Conservation (phyloP, 129 eudicot species). For the Lonicera japonica region DNA sequence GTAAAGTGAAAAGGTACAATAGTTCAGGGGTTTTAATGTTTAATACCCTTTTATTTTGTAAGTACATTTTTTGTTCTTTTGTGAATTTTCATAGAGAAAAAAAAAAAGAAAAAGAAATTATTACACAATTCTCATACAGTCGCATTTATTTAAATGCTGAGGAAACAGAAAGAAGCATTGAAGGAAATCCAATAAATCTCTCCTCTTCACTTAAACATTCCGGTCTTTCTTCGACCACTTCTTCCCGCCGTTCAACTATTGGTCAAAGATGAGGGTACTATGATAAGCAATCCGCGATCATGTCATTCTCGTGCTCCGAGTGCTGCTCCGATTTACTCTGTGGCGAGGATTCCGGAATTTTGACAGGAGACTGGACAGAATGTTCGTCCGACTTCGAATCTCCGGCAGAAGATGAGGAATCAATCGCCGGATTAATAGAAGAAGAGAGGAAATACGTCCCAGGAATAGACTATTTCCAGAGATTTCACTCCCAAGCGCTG, state of each 20-base stretch:
- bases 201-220: conserved; percentile 6
- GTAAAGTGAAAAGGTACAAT: too few species aligned
- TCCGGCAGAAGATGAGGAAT: conserved; percentile 48
- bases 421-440: conserved; percentile 68
- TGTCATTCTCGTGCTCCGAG: conserved; percentile 74
- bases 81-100: background rate
- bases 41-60: too few species aligned
- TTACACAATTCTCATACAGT: background rate
- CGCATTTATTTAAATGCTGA: conserved; percentile 22
- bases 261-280: conserved; percentile 22
- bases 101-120: too few species aligned
- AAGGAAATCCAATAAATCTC: conserved; percentile 2
- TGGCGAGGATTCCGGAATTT: conserved; percentile 65
- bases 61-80: too few species aligned
- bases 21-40: too few species aligned
- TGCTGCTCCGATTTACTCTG: conserved; percentile 83
- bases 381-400: conserved; percentile 52
- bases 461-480: conserved; percentile 35
- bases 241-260: conserved; percentile 1
- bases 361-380: conserved; percentile 46
- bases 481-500: conserved; percentile 43
- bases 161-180: conserved; percentile 8
- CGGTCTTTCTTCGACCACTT: conserved; percentile 23
- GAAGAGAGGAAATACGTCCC: conserved; percentile 62
- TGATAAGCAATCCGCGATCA: conserved; percentile 40